A percentile compares a stretch with the other conserved stretches of the same genome.
Evolutionary conservation across 2,329 filamentous ascomycete genomes (phyloP).

Genomic region (Alternaria tenuissima): DNA sequence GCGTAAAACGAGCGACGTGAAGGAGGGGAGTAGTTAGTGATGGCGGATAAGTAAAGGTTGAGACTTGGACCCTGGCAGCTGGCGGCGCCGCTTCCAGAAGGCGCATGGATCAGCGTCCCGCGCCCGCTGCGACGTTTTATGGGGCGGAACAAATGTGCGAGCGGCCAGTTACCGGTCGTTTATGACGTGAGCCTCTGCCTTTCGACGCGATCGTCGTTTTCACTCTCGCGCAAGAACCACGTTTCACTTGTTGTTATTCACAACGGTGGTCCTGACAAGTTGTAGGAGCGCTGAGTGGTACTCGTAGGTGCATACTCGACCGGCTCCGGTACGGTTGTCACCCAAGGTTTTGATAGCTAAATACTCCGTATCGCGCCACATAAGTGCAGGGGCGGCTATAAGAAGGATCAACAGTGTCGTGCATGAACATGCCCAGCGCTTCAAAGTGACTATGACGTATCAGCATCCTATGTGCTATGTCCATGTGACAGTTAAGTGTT

Average conservation of each 20-base stretch:
- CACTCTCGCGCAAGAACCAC: neutral
- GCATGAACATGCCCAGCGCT: constrained; percentile 5
- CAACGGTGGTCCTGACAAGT: neutral
- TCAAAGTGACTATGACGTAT: neutral
- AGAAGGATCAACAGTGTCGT: neutral
- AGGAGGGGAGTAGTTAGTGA: constrained; percentile 2
- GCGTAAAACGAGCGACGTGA: constrained; percentile 40
- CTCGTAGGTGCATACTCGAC: neutral
- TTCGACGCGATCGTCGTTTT: neutral
- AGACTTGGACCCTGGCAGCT: constrained; percentile 17
- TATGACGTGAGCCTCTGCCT: constrained; percentile 8
- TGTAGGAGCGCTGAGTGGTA: neutral
- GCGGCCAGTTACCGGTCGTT: constrained; percentile 10
- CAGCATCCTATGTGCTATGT: neutral
- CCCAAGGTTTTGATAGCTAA: neutral
- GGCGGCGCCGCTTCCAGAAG: constrained; percentile 23
- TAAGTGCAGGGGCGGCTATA: neutral
- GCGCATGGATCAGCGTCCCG: constrained; percentile 18
- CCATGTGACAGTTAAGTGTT: neutral
- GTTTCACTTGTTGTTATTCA: neutral
- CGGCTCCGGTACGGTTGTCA: neutral
- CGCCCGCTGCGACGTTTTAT: constrained; percentile 20
- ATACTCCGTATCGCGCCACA: neutral
- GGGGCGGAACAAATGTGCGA: constrained; percentile 10
- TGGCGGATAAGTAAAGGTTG: constrained; percentile 13